phyloP scores from a whole-genome alignment of 495 filamentous ascomycete species.

The Lepidopterella palustris region DNA sequence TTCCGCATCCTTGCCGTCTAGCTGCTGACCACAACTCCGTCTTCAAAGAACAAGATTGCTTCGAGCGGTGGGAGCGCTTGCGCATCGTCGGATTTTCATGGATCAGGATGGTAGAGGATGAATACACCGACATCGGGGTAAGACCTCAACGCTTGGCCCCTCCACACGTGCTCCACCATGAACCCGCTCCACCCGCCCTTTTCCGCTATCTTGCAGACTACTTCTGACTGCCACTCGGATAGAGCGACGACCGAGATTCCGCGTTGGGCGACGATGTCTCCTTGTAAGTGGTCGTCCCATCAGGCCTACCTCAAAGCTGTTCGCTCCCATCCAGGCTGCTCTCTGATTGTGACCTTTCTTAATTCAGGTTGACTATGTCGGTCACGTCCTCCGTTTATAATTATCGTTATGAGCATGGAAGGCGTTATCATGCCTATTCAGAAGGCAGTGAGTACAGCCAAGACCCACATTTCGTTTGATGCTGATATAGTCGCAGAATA shows the following conservation, averaged over 20 bases:
- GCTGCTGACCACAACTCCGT: too few relatives aligned
- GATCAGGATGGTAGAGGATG: neutral
- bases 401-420: slow-evolving; percentile 43
- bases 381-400: slow-evolving; percentile 16
- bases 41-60: too few relatives aligned
- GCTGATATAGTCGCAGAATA: slow-evolving; percentile 39
- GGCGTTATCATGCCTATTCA: slow-evolving; percentile 52
- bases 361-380: slow-evolving; percentile 23
- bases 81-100: too few relatives aligned
- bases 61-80: too few relatives aligned
- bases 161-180: too few relatives aligned
- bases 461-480: too few relatives aligned
- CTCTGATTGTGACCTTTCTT: too few relatives aligned
- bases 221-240: neutral
- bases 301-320: too few relatives aligned
- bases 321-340: too few relatives aligned
- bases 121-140: neutral
- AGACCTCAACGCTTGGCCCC: neutral
- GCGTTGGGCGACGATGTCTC: neutral
- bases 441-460: slow-evolving; percentile 44
- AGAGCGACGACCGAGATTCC: neutral
- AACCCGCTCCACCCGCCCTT: too few relatives aligned
- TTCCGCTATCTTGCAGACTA: too few relatives aligned
- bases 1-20: too few relatives aligned
- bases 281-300: neutral